Evolutionary conservation across 805 yeast genomes (phyloP), one percentile per base, ranked within the genome.

Genomic region (Myxozyma neglecta): DNA sequence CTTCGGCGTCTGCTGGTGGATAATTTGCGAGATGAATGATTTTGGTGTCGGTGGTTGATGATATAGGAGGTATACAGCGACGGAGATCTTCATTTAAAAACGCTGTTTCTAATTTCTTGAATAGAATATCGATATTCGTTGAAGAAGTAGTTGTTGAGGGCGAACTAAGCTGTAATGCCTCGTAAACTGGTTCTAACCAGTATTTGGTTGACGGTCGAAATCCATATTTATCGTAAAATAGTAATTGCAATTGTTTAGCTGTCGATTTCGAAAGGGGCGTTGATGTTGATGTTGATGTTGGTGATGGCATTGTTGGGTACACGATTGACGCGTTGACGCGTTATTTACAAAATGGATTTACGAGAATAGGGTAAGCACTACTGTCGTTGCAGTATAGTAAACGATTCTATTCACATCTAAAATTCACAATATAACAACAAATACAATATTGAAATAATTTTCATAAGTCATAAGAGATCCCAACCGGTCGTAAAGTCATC

Each of bases 51-150:
- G 18, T 43, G 11, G 16, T 36, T 18, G 13, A 9, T 18, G 46
- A 36, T 11, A 53, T 7, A 29, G 62, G 58, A 39, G 62, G 58
- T 20, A 59, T 29, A 14, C 50, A 47, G 20, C 43, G 40, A 7
- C 55, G 34, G 14, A 59, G 35, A 20, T 59, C 62, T 6, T 48
- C 58, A 46, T 48, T 46, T 39, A 59, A 51, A 45, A 59, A 59
- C 11, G 50, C 40, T 16, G 24, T 49, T n/a, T 59, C 55, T 8
- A 59, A 29, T 29, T 43, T 40, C 24, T 34, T 51, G 46, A 53
- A 59, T 13, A 59, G 20, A 9, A 29, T 11, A 11, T 24, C 48
- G 7, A 44, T 7, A 4, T 29, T 16, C 32, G 16, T 6, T 11
- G 39, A 11, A 39, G 57, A 29, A 13, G 36, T 18, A 43, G 53